Conservation (phyloP, 2,329 filamentous ascomycete genomes). For the Passalora sequoiae region DNA sequence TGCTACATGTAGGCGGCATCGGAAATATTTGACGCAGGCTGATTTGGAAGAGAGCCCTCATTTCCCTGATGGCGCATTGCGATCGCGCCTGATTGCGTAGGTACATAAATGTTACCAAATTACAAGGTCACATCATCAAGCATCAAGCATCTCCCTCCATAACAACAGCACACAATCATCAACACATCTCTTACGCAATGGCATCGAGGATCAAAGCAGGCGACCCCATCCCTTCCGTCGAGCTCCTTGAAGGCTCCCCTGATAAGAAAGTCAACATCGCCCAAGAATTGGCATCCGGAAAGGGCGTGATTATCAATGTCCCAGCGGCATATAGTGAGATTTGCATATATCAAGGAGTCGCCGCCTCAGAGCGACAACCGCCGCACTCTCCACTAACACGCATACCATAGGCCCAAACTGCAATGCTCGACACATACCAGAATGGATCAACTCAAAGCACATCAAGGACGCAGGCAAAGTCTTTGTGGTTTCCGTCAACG, state of each 20-base stretch:
- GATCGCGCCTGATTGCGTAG: not conserved
- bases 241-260: constrained; percentile 78
- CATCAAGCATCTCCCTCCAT: not conserved
- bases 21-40: not conserved
- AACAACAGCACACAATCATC: constrained; percentile 3
- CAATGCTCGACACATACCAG: constrained; percentile 70
- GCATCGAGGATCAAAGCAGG: constrained; percentile 61
- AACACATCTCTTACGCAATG: too few species aligned
- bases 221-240: constrained; percentile 70
- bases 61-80: not conserved
- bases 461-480: constrained; percentile 76
- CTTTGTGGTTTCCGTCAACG: constrained; percentile 89
- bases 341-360: not conserved
- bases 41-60: not conserved
- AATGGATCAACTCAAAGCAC: constrained; percentile 74
- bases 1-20: too few species aligned
- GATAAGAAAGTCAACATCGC: constrained; percentile 85
- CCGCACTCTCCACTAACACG: constrained; percentile 5
- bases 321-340: constrained; percentile 49
- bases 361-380: too few species aligned
- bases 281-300: constrained; percentile 61
- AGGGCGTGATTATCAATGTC: constrained; percentile 79
- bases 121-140: too few species aligned
- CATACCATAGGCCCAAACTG: constrained; percentile 50
- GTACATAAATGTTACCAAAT: constrained; percentile 3